phyloP scores from a whole-genome alignment of 225 moss, liverwort and hornwort species.

The Pseudoscleropodium purum region DNA sequence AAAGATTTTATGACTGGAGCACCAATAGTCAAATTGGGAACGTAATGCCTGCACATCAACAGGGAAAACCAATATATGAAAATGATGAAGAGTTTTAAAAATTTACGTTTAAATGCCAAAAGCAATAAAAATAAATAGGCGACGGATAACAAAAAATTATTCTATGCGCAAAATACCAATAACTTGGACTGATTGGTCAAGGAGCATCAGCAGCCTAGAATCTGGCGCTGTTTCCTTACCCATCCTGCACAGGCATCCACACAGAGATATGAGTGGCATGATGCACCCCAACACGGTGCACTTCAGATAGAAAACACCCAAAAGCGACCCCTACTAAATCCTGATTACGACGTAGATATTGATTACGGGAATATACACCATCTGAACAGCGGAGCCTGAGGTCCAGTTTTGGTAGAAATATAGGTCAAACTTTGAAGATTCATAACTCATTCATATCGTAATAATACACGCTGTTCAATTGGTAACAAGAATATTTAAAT shows the following conservation, averaged over 20 bases:
- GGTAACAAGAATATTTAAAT: not conserved
- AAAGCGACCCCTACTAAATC: not conserved
- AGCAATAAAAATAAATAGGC: not conserved
- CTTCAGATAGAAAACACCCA: not conserved
- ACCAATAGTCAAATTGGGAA: constrained; percentile 94
- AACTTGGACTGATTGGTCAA: not conserved
- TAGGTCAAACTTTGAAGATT: not conserved
- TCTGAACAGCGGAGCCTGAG: not conserved
- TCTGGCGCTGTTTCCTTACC: constrained; percentile 48
- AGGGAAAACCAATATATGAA: not conserved
- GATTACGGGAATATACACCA: not conserved
- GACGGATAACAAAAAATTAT: not conserved
- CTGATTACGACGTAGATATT: not conserved
- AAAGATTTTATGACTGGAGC: constrained; percentile 91
- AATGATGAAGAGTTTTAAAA: not conserved
- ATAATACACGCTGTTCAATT: not conserved
- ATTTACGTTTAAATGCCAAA: not conserved
- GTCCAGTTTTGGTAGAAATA: not conserved
- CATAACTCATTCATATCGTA: not conserved
- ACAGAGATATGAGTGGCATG: not conserved
- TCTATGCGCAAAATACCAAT: not conserved
- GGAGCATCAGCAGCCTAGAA: not conserved
- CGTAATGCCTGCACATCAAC: constrained; percentile 74
- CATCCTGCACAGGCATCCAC: constrained; percentile 68
- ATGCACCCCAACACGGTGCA: not conserved